Evolutionary conservation across 805 yeast genomes (phyloP).

Genomic region (Spathaspora passalidarum): DNA sequence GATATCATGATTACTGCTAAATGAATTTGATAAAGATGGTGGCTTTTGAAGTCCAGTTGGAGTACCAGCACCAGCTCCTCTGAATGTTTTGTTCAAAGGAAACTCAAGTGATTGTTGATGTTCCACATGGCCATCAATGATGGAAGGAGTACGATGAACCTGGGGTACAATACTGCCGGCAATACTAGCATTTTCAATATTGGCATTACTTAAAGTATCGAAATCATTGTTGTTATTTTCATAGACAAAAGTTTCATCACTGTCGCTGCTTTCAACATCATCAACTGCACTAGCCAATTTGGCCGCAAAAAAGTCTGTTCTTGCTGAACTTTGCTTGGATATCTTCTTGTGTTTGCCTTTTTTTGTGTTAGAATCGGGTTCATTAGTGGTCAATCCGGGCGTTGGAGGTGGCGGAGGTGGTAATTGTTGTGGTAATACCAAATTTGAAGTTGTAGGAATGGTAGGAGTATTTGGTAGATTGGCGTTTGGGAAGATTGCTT

Average conservation of each 20-base stretch:
- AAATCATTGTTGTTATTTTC: conserved; percentile 47
- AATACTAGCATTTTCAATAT: conserved; percentile 11
- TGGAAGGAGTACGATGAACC: conserved; percentile 3
- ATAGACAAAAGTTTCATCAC: conserved; percentile 95
- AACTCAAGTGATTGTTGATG: conserved; percentile 4
- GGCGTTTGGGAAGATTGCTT: not conserved
- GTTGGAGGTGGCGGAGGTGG: conserved; percentile 2
- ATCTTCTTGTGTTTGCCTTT: conserved; percentile 25
- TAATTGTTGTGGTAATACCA: not conserved
- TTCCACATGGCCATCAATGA: conserved; percentile 1
- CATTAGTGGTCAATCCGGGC: not conserved
- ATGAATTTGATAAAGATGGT: conserved; percentile 19
- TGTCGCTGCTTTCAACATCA: conserved; percentile 81
- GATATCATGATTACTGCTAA: conserved; percentile 21
- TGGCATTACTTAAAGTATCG: conserved; percentile 12
- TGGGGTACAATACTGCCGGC: conserved; percentile 8
- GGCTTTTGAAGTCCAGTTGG: conserved; percentile 4
- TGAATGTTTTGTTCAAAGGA: conserved; percentile 1
- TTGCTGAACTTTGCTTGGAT: conserved; percentile 56
- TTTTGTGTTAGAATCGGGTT: conserved; percentile 4
- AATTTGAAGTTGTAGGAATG: not conserved
- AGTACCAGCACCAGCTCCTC: not conserved
- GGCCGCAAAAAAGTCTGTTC: conserved; percentile 94
- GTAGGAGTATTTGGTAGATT: not conserved
- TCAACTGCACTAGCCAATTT: conserved; percentile 91